These are phyloP conservation scores for Stylonectria norvegica DNA, from an alignment of 2,329 filamentous ascomycete species.

Conservation along the genomic window DNA sequence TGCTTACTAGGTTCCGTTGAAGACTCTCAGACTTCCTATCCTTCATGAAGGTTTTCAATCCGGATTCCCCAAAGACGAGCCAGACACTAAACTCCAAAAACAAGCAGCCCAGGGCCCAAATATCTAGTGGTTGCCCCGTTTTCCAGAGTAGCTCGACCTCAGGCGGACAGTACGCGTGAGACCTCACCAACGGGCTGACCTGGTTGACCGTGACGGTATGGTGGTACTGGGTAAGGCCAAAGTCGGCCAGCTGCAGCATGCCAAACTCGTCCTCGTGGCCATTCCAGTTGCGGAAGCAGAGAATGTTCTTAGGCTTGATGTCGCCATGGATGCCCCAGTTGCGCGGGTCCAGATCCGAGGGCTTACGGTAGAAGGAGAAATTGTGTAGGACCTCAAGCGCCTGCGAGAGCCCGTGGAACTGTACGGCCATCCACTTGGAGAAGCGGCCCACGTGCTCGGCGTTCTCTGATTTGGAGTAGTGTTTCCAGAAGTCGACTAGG, in stretches of 20 bases:
- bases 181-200: neutral
- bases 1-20: neutral
- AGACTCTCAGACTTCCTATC: neutral
- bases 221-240: constrained; percentile 7
- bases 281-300: constrained; percentile 5
- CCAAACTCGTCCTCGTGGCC: neutral
- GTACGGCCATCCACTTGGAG: constrained; percentile 1
- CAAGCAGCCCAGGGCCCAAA: constrained; percentile 7
- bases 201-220: constrained; percentile 4
- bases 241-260: constrained; percentile 8
- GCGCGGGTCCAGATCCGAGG: constrained; percentile 1
- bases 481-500: constrained; percentile 4
- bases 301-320: constrained; percentile 10
- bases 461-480: neutral
- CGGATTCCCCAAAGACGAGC: constrained; percentile 4
- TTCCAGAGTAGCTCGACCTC: neutral
- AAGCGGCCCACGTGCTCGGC: neutral
- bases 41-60: neutral
- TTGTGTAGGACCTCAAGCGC: neutral
- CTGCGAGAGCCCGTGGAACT: neutral
- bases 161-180: neutral
- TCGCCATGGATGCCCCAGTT: constrained; percentile 8
- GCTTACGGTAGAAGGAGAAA: neutral
- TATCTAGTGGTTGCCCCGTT: constrained; percentile 4
- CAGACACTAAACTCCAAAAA: constrained; percentile 8